These are phyloP conservation scores for Aureobasidium subglaciale DNA, from an alignment of 2,329 filamentous ascomycete species.

Conservation along the genomic window DNA sequence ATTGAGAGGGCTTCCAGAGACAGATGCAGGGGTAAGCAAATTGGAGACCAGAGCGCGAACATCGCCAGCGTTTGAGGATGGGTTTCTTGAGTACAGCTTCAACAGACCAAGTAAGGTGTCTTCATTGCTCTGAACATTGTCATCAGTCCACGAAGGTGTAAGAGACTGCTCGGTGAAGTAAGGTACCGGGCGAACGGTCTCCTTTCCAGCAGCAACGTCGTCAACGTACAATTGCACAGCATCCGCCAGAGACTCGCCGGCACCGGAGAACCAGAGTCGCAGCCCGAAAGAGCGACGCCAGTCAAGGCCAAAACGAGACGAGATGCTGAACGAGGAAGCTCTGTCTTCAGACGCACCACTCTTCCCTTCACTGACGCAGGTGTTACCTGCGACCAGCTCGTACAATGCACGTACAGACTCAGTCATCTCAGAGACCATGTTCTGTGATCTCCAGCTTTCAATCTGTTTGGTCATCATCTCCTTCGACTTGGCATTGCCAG, in stretches of 20 bases:
- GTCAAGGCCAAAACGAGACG: constrained; percentile 74
- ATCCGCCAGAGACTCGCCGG: constrained; percentile 60
- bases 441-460: constrained; percentile 73
- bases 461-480: constrained; percentile 74
- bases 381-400: constrained; percentile 80
- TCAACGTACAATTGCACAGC: constrained; percentile 68
- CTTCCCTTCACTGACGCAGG: constrained; percentile 74
- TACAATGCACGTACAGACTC: constrained; percentile 81
- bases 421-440: constrained; percentile 79
- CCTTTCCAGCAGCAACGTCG: constrained; percentile 64
- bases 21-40: constrained; percentile 67
- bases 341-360: constrained; percentile 70
- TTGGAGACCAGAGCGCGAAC: constrained; percentile 32
- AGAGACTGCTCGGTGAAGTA: constrained; percentile 60
- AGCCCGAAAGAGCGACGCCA: constrained; percentile 93
- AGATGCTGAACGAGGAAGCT: constrained; percentile 71
- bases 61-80: constrained; percentile 23
- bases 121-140: constrained; percentile 53
- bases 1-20: constrained; percentile 67
- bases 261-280: constrained; percentile 75
- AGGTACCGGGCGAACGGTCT: constrained; percentile 62
- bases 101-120: constrained; percentile 84
- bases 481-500: constrained; percentile 60
- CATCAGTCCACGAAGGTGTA: constrained; percentile 54
- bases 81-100: constrained; percentile 66